These are phyloP conservation scores for Cryptococcus wingfieldii DNA, from an alignment of 1,284 basidiomycete species.

Conservation along the genomic window DNA sequence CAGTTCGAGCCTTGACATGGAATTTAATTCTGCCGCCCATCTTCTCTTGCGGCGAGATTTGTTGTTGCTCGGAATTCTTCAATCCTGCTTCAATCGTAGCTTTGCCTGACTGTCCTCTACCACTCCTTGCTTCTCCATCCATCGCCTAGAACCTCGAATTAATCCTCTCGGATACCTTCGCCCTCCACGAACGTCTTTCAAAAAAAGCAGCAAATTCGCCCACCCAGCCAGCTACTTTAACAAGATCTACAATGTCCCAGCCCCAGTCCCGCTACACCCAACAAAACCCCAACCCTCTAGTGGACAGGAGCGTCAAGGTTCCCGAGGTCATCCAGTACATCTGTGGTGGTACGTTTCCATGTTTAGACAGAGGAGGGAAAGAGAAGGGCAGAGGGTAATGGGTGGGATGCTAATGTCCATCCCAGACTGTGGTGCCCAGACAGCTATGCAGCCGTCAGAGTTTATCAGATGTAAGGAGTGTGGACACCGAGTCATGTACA, in stretches of 20 bases:
- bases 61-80: not conserved
- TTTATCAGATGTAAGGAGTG: conserved; percentile 96
- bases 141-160: not conserved
- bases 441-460: conserved; percentile 87
- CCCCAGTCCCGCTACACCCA: conserved; percentile 23
- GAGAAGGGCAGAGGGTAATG: not conserved
- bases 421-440: conserved; percentile 87
- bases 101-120: not conserved
- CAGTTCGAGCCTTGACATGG: too few relatives aligned
- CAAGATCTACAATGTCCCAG: conserved; percentile 32
- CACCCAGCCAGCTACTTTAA: not conserved
- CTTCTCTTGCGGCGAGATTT: not conserved
- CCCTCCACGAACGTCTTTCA: not conserved
- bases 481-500: conserved; percentile 98
- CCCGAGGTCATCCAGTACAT: conserved; percentile 75
- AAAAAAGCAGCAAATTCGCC: not conserved
- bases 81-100: not conserved
- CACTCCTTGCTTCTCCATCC: not conserved
- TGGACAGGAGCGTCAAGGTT: conserved; percentile 28
- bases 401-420: too few relatives aligned
- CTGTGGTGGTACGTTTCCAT: conserved; percentile 68
- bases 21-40: too few relatives aligned
- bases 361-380: conserved; percentile 1
- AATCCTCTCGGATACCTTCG: not conserved
- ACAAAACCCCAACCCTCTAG: conserved; percentile 42